Conservation (phyloP, 2,329 filamentous ascomycete species). For the Aaosphaeria pasadenensis region DNA sequence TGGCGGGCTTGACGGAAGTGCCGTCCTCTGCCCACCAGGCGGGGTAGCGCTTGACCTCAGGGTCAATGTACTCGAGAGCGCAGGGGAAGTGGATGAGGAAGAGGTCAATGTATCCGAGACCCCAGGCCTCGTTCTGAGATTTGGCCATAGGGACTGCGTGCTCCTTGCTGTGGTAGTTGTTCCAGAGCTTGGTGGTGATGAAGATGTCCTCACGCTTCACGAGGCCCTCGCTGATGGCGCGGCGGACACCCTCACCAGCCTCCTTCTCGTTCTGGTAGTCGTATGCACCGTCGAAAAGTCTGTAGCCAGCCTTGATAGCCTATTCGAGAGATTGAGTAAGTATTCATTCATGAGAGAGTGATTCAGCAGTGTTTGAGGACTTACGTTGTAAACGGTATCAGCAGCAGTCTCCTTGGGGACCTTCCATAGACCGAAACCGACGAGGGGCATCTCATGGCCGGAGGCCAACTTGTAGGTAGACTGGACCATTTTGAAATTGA, state of each 20-base stretch:
- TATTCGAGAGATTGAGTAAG: slow-evolving; percentile 34
- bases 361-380: slow-evolving; percentile 46
- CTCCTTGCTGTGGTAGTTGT: slow-evolving; percentile 77
- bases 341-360: slow-evolving; percentile 49
- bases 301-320: slow-evolving; percentile 25
- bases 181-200: slow-evolving; percentile 88
- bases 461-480: slow-evolving; percentile 60
- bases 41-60: slow-evolving; percentile 31
- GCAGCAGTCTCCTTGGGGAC: slow-evolving; percentile 70
- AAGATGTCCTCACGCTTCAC: slow-evolving; percentile 68
- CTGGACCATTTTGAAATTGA: slow-evolving; percentile 12
- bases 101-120: slow-evolving; percentile 83
- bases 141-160: slow-evolving; percentile 70
- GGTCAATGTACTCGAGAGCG: slow-evolving; percentile 80
- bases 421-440: slow-evolving; percentile 82
- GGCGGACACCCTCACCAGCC: slow-evolving; percentile 14
- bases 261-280: slow-evolving; percentile 23
- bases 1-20: slow-evolving; percentile 11
- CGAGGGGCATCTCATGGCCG: slow-evolving; percentile 69
- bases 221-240: slow-evolving; percentile 37
- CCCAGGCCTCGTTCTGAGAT: slow-evolving; percentile 74
- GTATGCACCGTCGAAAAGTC: slow-evolving; percentile 26
- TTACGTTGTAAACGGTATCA: slow-evolving; percentile 71
- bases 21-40: slow-evolving; percentile 54
- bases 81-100: slow-evolving; percentile 87